Base-by-base conservation (phyloP, 495 filamentous ascomycete genomes). In the Aspergillus incahuasiensis region DNA sequence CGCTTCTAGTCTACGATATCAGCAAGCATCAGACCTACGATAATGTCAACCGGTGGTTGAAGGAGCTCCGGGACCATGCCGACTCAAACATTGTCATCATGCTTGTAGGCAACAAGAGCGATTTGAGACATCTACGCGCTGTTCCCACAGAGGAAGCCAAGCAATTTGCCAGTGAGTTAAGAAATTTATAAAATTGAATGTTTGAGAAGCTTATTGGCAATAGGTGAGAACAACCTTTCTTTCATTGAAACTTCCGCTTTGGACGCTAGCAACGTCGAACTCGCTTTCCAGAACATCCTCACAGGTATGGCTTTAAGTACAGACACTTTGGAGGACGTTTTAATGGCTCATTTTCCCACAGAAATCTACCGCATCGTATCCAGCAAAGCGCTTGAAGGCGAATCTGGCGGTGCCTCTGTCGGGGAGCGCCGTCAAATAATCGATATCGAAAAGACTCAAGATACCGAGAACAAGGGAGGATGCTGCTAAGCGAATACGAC, bases 321-420 rank as follows among this genome's bases (percentile, higher is more conserved):
- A 19, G n/a, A 15, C 42, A 25, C 28, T 28, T 35, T 22, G 21
- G 6, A 16, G 19, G n/a, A 12, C 34, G 4, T 44, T 53, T 28
- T n/a, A 56, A 32, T 50, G 39, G 15, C 34, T 52, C 11, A 18
- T n/a, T 45, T 40, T 46, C 15, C 24, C 40, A 20, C 66, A 98
- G 95, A 97, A 81, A 99, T 99, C 76, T 99, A 97, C 83, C 88
- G 91, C 63, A 99, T 99, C 68, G 95, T 99, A 52, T 97, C 92
- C 52, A 91, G 85, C 80, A 99, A 99, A 82, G 90, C 90, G 55
- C 82, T 97, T 52, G 94, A 97, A 66, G 85, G 84, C 56, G 92
- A 94, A 51, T 77, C 83, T 41, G 77, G 83, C 60, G 86, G 87
- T 64, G 85, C 86, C 63, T 86, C 86, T 54, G 82, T 91, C 59